A percentile compares a stretch with the other conserved stretches of the same genome.
These are phyloP conservation scores for Claviceps digitariae DNA, from an alignment of 2,329 filamentous ascomycete genomes.

Conservation along the genomic window DNA sequence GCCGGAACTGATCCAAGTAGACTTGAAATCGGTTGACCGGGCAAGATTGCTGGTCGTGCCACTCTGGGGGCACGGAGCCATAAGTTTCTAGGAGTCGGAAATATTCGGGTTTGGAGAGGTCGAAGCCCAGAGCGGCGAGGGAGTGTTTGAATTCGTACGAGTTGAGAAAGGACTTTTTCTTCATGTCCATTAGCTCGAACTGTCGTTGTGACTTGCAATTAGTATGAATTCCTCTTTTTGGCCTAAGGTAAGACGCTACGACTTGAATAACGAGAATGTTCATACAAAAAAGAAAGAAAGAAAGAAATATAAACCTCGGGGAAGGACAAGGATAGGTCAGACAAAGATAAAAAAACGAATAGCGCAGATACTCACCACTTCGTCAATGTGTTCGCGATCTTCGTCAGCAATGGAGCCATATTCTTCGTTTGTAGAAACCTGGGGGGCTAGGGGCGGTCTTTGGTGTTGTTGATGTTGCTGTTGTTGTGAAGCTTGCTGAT, in stretches of 20 bases:
- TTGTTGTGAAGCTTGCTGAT: constrained; percentile 15
- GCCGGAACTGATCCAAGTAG: constrained; percentile 42
- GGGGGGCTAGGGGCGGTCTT: constrained; percentile 18
- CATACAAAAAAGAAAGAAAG: background rate
- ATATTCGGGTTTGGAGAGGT: constrained; percentile 75
- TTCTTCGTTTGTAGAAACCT: constrained; percentile 24
- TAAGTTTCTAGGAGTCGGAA: constrained; percentile 68
- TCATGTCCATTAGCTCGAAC: constrained; percentile 93
- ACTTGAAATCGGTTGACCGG: constrained; percentile 32
- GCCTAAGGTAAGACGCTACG: background rate
- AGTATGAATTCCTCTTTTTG: background rate
- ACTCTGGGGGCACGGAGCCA: constrained; percentile 56
- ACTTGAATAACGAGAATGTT: constrained; percentile 8
- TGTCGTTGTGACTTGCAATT: constrained; percentile 20
- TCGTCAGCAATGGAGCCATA: constrained; percentile 57
- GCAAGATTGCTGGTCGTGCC: constrained; percentile 29
- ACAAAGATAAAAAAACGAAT: background rate
- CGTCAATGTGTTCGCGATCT: constrained; percentile 83
- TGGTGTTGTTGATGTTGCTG: constrained; percentile 10
- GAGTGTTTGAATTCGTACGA: constrained; percentile 98
- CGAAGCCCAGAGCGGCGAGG: constrained; percentile 88
- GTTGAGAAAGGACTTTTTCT: constrained; percentile 87
- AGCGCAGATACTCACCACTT: constrained; percentile 54
- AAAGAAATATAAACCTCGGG: background rate
- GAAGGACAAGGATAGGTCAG: background rate